phyloP scores from a whole-genome alignment of 208 protist species.

The Trypanosoma avium region DNA sequence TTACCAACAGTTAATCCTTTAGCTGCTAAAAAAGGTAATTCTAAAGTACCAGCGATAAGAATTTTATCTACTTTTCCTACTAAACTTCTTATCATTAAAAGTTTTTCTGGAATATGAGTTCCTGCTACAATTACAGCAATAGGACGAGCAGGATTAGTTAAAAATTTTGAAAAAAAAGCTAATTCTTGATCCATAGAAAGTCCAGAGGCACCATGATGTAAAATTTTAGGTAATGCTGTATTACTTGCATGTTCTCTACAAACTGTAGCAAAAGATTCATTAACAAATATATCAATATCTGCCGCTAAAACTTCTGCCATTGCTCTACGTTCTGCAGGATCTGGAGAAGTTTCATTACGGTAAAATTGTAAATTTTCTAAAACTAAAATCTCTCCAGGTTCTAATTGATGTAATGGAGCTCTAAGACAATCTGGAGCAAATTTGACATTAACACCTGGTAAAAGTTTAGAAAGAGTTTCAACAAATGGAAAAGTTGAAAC shows the following conservation, averaged over 20 bases:
- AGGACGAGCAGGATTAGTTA: constrained; percentile 56
- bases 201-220: constrained; percentile 73
- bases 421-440: constrained; percentile 63
- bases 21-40: constrained; percentile 67
- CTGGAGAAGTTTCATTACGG: constrained; percentile 55
- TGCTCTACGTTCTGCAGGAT: constrained; percentile 43
- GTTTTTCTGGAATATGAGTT: constrained; percentile 52
- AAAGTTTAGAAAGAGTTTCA: constrained; percentile 33
- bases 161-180: constrained; percentile 76
- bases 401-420: constrained; percentile 37
- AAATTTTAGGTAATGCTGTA: constrained; percentile 60
- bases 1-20: constrained; percentile 39
- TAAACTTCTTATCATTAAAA: constrained; percentile 62
- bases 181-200: constrained; percentile 74
- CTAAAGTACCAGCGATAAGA: constrained; percentile 56
- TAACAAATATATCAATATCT: constrained; percentile 70
- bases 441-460: constrained; percentile 53
- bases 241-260: constrained; percentile 50
- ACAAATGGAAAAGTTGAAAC: constrained; percentile 63
- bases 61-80: constrained; percentile 74
- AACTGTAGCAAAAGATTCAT: constrained; percentile 83
- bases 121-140: constrained; percentile 58
- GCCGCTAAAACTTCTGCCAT: constrained; percentile 66
- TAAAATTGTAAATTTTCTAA: constrained; percentile 84
- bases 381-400: constrained; percentile 56